These are phyloP conservation scores for Cnidoscolus chayamansa DNA, from an alignment of 441 rosid species.

Conservation along the genomic window DNA sequence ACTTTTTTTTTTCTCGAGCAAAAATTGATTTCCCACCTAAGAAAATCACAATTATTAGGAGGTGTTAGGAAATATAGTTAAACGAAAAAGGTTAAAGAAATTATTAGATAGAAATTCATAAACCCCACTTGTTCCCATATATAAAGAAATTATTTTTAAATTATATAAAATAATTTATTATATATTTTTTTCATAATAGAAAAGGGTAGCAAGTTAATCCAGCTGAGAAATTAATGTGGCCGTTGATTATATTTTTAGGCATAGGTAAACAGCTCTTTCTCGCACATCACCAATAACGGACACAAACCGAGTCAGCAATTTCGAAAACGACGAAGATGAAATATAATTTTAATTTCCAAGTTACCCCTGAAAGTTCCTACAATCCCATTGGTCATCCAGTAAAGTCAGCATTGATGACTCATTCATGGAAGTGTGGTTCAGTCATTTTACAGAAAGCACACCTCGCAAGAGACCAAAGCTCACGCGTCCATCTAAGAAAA, in stretches of 20 bases:
- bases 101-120: too few species aligned
- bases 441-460: slow-evolving; percentile 14
- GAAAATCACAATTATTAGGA: too few species aligned
- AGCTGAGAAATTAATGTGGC: too few species aligned
- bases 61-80: too few species aligned
- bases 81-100: too few species aligned
- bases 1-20: too few species aligned
- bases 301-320: neutral
- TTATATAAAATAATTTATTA: too few species aligned
- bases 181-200: too few species aligned
- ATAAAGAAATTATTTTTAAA: too few species aligned
- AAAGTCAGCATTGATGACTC: slow-evolving; percentile 29
- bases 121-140: too few species aligned
- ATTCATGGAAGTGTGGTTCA: slow-evolving; percentile 19
- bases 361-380: neutral
- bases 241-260: neutral
- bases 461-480: neutral
- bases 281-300: neutral
- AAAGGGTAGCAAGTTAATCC: too few species aligned
- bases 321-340: neutral
- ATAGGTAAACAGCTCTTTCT: neutral
- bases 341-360: slow-evolving; percentile 1
- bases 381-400: neutral
- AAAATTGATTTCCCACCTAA: too few species aligned
- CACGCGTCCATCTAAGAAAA: slow-evolving; percentile 36